These are phyloP conservation scores for Neofusicoccum ribis DNA, from an alignment of 2,329 filamentous ascomycete species.

Conservation along the genomic window DNA sequence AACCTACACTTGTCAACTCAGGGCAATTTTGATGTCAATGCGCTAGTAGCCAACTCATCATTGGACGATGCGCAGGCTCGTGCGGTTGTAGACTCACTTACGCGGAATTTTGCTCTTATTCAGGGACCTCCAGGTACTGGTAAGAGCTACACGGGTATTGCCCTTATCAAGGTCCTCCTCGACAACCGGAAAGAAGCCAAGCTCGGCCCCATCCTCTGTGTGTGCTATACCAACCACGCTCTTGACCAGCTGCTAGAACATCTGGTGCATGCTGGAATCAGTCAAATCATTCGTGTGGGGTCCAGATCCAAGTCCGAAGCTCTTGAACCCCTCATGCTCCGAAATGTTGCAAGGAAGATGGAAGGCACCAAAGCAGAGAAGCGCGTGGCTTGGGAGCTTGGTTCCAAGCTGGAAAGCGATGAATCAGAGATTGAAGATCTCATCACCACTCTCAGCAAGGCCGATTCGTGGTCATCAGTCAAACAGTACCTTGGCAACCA, in stretches of 20 bases:
- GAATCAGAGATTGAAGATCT: slow-evolving; percentile 23
- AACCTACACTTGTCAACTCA: slow-evolving; percentile 19
- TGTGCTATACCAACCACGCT: slow-evolving; percentile 55
- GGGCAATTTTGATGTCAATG: slow-evolving; percentile 14
- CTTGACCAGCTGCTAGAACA: slow-evolving; percentile 63
- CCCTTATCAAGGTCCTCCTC: slow-evolving; percentile 59
- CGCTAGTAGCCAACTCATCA: slow-evolving; percentile 21
- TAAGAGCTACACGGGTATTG: slow-evolving; percentile 62
- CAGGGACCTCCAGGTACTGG: slow-evolving; percentile 73
- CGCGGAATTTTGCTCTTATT: slow-evolving; percentile 58
- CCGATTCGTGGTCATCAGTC: neutral
- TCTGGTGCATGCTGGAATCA: slow-evolving; percentile 50
- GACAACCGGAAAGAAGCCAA: slow-evolving; percentile 36
- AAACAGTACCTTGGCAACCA: neutral
- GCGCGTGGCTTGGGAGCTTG: slow-evolving; percentile 29
- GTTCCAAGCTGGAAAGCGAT: slow-evolving; percentile 23
- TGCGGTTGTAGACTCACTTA: slow-evolving; percentile 57
- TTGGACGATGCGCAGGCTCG: slow-evolving; percentile 55
- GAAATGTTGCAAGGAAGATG: slow-evolving; percentile 26
- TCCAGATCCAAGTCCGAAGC: slow-evolving; percentile 56
- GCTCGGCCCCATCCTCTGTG: slow-evolving; percentile 49
- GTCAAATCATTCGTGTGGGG: slow-evolving; percentile 63
- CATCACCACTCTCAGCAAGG: slow-evolving; percentile 17
- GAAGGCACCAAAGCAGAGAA: slow-evolving; percentile 45
- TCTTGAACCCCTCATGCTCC: slow-evolving; percentile 54